Evolutionary conservation across 176 grass and related monocot species (phyloP), one percentile per base, ranked within the genome.

Genomic region (Musa acuminata): DNA sequence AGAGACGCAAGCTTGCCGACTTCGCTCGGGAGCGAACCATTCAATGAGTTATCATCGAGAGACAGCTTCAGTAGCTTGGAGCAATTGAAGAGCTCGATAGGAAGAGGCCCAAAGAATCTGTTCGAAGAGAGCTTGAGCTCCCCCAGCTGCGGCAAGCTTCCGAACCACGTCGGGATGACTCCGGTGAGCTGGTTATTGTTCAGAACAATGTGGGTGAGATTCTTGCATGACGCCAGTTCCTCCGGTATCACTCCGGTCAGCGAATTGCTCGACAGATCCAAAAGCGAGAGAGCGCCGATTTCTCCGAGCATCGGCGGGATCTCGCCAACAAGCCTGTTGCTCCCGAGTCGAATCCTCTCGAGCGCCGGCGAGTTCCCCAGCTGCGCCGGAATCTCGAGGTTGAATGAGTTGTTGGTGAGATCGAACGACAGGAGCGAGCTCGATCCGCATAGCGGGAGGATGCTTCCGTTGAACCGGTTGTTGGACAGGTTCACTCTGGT

Each of bases 401-500:
- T 43, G 62, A 96, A 92, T 22, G 85, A 83, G 69, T 92, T 92
- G 82, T 92, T 92, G 63, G 93, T 92, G 49, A 83, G 74, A 73
- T 90, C 93, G 71, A 96, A 92, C 5, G 93, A 96, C 12, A 96
- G 87, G 22, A 96, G 79, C 63, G 23, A 82, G 76, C 67, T 55
- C 9, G 93, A 88, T 21, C 89, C 89, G 68, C 76, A 88, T 24
- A 96, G 86, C 26, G 89, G 93, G 55, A 92, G 79, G 58, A 96
- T 88, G 81, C 83, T 83, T 51, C 93, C 93, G 54, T 73, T 51
- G 53, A 96, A 78, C 50, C 84, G 65, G 79, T 96, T 96, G 81
- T 92, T 91, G 27, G 93, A 91, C 75, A 96, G 60, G 76, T 96
- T 96, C 70, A 92, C 81, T 60, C 89, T 79, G 2, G 93, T 92